Conservation (phyloP, 2,329 filamentous ascomycete genomes). For the Coniosporium tulheliwenetii region DNA sequence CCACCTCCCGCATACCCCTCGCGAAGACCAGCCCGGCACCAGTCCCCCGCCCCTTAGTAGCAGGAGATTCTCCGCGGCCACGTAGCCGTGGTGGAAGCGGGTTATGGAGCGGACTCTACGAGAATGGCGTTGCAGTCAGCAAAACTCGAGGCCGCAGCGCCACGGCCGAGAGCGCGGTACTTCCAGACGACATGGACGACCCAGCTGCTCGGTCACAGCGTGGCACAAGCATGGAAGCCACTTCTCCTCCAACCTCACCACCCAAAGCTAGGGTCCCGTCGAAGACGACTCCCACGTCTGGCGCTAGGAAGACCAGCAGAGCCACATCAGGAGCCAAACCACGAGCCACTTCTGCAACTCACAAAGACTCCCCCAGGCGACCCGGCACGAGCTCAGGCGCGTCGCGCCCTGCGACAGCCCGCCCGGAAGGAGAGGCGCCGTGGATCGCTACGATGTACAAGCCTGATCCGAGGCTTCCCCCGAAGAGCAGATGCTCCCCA, state of each 20-base stretch:
- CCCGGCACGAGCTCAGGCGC: slow-evolving; percentile 40
- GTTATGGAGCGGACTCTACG: slow-evolving; percentile 43
- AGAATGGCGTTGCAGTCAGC: slow-evolving; percentile 41
- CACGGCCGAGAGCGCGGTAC: too few species aligned
- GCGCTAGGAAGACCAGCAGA: slow-evolving; percentile 8
- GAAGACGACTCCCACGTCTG: slow-evolving; percentile 19
- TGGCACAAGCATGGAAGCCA: too few species aligned
- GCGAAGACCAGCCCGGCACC: slow-evolving; percentile 66
- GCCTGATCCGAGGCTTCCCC: slow-evolving; percentile 87
- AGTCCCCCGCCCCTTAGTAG: slow-evolving; percentile 54
- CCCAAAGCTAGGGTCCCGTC: slow-evolving; percentile 23
- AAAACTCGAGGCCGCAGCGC: slow-evolving; percentile 19
- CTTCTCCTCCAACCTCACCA: slow-evolving; percentile 19
- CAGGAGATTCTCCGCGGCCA: slow-evolving; percentile 53
- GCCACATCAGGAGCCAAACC: slow-evolving; percentile 4
- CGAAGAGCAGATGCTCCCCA: slow-evolving; percentile 89
- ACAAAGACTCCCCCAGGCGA: slow-evolving; percentile 26
- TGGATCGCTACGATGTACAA: slow-evolving; percentile 95
- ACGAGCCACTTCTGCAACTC: slow-evolving; percentile 10
- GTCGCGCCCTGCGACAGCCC: slow-evolving; percentile 41
- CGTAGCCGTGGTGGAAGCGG: slow-evolving; percentile 42
- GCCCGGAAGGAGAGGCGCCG: slow-evolving; percentile 85
- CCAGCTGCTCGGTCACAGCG: too few species aligned
- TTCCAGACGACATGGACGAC: too few species aligned
- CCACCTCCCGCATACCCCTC: slow-evolving; percentile 72